These are phyloP conservation scores for Yarrowia deformans DNA, from an alignment of 805 yeast genomes.

Conservation along the genomic window DNA sequence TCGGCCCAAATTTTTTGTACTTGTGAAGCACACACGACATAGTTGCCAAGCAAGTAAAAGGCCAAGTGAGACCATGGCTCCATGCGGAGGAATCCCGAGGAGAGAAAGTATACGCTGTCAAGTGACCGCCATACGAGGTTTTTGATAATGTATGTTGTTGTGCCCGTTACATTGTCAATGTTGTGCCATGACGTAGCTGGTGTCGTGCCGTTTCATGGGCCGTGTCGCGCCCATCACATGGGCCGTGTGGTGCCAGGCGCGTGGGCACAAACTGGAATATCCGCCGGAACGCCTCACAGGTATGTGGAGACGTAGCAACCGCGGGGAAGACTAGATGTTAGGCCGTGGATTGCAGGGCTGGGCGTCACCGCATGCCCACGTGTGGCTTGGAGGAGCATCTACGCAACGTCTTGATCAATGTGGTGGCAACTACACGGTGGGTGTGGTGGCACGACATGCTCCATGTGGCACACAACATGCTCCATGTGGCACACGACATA, in stretches of 20 bases:
- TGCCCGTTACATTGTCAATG: too few relatives aligned
- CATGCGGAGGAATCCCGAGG: background rate
- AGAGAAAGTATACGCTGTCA: background rate
- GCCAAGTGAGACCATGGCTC: conserved; percentile 7
- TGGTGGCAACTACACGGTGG: background rate
- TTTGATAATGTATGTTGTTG: too few relatives aligned
- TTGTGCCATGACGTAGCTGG: too few relatives aligned
- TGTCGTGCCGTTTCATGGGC: too few relatives aligned
- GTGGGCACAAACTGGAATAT: too few relatives aligned
- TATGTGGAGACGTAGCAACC: background rate
- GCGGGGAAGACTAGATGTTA: conserved; percentile 3
- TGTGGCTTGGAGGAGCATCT: too few relatives aligned
- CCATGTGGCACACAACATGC: background rate
- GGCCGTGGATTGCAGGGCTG: conserved; percentile 1
- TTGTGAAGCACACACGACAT: conserved; percentile 7
- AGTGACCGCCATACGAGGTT: too few relatives aligned
- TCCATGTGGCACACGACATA: background rate
- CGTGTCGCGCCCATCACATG: too few relatives aligned
- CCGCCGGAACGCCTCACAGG: too few relatives aligned
- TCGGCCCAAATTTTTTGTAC: background rate
- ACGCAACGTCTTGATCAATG: background rate
- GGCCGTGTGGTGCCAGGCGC: background rate
- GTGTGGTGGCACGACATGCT: background rate
- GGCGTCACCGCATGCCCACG: background rate
- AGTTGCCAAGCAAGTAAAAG: conserved; percentile 20